phyloP scores from a whole-genome alignment of 768 basidiomycete species.

The Boletus patriciae region DNA sequence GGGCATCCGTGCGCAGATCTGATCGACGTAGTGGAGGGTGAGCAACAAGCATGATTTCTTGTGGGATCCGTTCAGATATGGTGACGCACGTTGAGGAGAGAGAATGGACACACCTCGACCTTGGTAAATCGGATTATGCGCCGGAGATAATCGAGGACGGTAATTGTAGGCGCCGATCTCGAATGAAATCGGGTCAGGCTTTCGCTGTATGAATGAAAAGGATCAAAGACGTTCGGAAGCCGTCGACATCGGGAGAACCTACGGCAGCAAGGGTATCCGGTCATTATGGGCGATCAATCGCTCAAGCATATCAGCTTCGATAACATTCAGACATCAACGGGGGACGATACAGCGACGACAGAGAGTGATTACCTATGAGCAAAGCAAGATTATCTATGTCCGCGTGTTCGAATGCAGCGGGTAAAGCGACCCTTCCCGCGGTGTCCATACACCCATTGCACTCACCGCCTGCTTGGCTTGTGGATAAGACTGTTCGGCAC shows the following conservation, averaged over 20 bases:
- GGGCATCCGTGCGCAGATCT: conserved; percentile 84
- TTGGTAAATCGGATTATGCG: conserved; percentile 95
- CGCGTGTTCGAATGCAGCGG: conserved; percentile 81
- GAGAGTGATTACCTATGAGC: conserved; percentile 72
- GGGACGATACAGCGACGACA: conserved; percentile 18
- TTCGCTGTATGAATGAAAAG: conserved; percentile 52
- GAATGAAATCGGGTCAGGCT: conserved; percentile 96
- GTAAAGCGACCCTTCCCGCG: conserved; percentile 73
- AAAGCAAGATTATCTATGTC: conserved; percentile 80
- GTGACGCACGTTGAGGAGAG: not conserved
- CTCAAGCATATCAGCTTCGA: conserved; percentile 91
- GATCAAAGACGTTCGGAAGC: conserved; percentile 22
- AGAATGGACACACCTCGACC: conserved; percentile 68
- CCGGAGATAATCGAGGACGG: conserved; percentile 87
- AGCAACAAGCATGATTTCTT: conserved; percentile 81
- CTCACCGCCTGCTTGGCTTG: conserved; percentile 36
- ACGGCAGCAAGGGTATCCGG: conserved; percentile 87
- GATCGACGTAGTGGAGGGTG: conserved; percentile 88
- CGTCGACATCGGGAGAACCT: conserved; percentile 33
- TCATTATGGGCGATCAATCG: conserved; percentile 96
- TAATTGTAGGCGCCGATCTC: conserved; percentile 83
- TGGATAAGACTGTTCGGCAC: conserved; percentile 9
- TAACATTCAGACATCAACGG: conserved; percentile 20
- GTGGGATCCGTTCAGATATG: conserved; percentile 5
- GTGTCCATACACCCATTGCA: conserved; percentile 83